Evolutionary conservation across 1,284 basidiomycete species (phyloP), one percentile per base, ranked within the genome.

Genomic region (Rhodotorula glutinis): DNA sequence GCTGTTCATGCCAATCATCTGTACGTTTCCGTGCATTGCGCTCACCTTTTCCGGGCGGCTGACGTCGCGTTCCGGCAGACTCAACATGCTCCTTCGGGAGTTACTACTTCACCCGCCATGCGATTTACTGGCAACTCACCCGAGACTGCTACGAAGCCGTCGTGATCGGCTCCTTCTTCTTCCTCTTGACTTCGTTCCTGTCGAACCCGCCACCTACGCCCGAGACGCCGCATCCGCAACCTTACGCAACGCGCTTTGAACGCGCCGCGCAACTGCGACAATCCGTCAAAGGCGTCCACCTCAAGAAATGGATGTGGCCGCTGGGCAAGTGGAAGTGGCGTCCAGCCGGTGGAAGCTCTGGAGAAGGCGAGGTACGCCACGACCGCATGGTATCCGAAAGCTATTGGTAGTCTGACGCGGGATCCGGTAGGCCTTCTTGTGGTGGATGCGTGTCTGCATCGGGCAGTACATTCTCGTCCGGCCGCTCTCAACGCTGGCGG

Each of bases 1-100:
- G 23, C 82, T 91, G 30, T 85, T 91, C 78, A 87, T 91, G 86
- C 87, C 89, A 3, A 88, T 89, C 7, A 82, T 90, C 47, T 84
- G 43, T 44, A 44, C 88, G 8, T 44, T 16, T 77, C 86, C 85
- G 73, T 83, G 86, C 63, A 82, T 85, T 2, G 87, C 47, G 4
- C 55, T 43, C 10, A 47, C 9, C 14, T 4, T 13, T 13, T 13
- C n/a, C 9, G 25, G 25, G 19, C 38, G 21, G 27, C 43, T n/a
- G 29, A 11, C 17, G 13, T 19, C 46, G 51, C 56, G 57, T 38
- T 5, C 33, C 8, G 8, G 21, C 43, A 44, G 43, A 66, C 57
- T 25, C 53, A 13, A 17, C 47, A 33, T 62, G 59, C 27, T 66
- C 65, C 1, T 67, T 63, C 62, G 52, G 60, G 19, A 55, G 56